Percentiles rank a stretch among this genome's conserved stretches.
phyloP scores from a whole-genome alignment of 2,329 filamentous ascomycete genomes.

The Pestalotiopsis sp. region DNA sequence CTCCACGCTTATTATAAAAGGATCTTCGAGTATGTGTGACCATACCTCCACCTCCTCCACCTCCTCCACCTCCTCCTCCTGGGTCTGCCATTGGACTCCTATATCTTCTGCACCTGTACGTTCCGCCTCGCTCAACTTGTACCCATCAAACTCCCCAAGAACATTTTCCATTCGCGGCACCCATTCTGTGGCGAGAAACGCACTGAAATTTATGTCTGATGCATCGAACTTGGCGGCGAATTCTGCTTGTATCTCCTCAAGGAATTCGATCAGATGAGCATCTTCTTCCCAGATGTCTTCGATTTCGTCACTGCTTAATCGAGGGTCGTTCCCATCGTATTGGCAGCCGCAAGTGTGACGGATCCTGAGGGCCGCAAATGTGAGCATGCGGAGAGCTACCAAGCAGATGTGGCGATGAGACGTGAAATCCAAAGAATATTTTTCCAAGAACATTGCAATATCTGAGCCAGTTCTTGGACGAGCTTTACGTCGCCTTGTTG shows the following conservation, averaged over 20 bases:
- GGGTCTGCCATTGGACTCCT: not conserved
- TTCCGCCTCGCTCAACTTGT: not conserved
- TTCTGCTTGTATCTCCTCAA: not conserved
- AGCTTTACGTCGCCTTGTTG: not conserved
- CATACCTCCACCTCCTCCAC: too few species aligned
- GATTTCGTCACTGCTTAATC: not conserved
- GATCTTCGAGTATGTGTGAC: too few species aligned
- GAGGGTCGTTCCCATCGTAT: rapidly evolving
- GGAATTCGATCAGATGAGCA: not conserved
- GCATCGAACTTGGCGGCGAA: not conserved
- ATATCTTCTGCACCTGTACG: not conserved
- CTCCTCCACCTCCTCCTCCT: not conserved
- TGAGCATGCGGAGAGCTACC: not conserved
- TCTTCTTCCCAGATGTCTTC: not conserved
- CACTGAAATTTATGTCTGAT: not conserved
- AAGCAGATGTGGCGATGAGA: not conserved
- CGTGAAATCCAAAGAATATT: not conserved
- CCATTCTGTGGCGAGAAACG: not conserved
- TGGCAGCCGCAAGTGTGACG: not conserved
- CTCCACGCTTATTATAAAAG: too few species aligned
- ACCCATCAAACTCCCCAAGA: not conserved
- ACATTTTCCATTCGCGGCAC: not conserved
- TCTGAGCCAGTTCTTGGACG: not conserved
- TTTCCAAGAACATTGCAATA: not conserved
- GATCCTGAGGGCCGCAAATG: not conserved